Evolutionary conservation across 164 flowering plant genomes (phyloP).

Genomic region (Euptelea pleiosperma): DNA sequence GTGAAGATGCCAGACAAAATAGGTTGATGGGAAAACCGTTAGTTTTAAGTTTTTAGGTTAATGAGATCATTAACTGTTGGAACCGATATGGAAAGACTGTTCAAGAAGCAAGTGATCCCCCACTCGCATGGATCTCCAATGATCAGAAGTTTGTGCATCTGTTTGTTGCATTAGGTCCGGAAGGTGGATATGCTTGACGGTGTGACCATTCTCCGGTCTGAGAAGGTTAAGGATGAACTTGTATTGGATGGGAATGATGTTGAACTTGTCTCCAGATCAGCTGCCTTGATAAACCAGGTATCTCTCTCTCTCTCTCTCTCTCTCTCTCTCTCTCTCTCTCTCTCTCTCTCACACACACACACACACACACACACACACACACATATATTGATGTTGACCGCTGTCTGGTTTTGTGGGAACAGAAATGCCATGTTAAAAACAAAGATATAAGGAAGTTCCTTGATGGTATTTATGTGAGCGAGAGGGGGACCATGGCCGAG

Average conservation of each 20-base stretch:
- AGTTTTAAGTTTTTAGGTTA: no score
- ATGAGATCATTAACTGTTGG: no score
- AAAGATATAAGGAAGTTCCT: slow-evolving; percentile 57
- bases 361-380: no score
- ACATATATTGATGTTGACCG: neutral
- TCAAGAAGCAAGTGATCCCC: no score
- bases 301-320: neutral
- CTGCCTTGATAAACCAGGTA: slow-evolving; percentile 56
- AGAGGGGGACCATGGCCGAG: slow-evolving; percentile 40
- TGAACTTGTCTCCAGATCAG: slow-evolving; percentile 53
- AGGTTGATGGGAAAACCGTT: no score
- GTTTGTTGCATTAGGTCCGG: slow-evolving; percentile 35
- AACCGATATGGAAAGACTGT: no score
- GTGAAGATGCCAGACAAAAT: no score
- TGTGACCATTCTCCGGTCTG: slow-evolving; percentile 50
- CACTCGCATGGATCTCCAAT: no score
- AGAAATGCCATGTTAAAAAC: slow-evolving; percentile 64
- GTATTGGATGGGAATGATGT: slow-evolving; percentile 59
- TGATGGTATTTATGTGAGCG: slow-evolving; percentile 57
- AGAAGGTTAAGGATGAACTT: slow-evolving; percentile 71
- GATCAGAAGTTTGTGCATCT: no score
- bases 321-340: neutral
- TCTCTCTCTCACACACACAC: neutral
- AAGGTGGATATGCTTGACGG: slow-evolving; percentile 71
- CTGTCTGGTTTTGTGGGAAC: slow-evolving; percentile 6